Conservation (phyloP, 176 grass and related monocot species). For the Phoenix dactylifera region DNA sequence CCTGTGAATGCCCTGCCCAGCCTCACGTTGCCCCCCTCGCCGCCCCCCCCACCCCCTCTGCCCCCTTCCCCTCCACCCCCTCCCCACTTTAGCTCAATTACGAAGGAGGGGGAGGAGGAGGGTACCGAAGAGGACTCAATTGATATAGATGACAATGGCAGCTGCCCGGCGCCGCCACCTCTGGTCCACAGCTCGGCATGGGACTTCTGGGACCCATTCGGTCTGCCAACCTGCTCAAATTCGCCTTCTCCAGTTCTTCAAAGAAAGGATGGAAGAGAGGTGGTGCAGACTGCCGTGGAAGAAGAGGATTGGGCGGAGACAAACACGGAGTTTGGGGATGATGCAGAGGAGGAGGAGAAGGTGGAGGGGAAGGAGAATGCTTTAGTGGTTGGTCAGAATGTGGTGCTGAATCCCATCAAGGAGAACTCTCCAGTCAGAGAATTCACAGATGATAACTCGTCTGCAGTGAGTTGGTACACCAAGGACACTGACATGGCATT, state of each 20-base stretch:
- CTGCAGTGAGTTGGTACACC: conserved; percentile 47
- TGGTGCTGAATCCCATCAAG: conserved; percentile 16
- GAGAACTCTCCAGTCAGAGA: conserved; percentile 21
- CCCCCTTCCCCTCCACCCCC: conserved; percentile 37
- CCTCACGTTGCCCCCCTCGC: conserved; percentile 5
- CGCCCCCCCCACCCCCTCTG: conserved; percentile 26
- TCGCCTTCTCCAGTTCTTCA: conserved; percentile 33
- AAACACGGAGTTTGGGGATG: conserved; percentile 49
- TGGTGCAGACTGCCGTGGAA: conserved; percentile 28
- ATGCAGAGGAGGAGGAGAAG: conserved; percentile 26
- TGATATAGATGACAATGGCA: conserved; percentile 52
- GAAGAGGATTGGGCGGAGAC: conserved; percentile 67
- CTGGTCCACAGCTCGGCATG: conserved; percentile 50
- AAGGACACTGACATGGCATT: conserved; percentile 48
- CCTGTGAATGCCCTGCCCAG: conserved; percentile 11
- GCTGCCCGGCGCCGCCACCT: conserved; percentile 61
- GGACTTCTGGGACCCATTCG: conserved; percentile 54
- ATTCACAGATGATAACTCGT: conserved; percentile 46
- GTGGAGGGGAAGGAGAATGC: conserved; percentile 1
- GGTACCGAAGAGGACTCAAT: conserved; percentile 36
- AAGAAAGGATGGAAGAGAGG: conserved; percentile 29
- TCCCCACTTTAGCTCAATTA: conserved; percentile 58
- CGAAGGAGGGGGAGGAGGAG: conserved; percentile 24
- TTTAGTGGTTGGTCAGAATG: conserved; percentile 7
- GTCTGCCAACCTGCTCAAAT: conserved; percentile 25